Evolutionary conservation across 345 rosid species (phyloP).

Genomic region (Rhodomyrtus tomentosa): DNA sequence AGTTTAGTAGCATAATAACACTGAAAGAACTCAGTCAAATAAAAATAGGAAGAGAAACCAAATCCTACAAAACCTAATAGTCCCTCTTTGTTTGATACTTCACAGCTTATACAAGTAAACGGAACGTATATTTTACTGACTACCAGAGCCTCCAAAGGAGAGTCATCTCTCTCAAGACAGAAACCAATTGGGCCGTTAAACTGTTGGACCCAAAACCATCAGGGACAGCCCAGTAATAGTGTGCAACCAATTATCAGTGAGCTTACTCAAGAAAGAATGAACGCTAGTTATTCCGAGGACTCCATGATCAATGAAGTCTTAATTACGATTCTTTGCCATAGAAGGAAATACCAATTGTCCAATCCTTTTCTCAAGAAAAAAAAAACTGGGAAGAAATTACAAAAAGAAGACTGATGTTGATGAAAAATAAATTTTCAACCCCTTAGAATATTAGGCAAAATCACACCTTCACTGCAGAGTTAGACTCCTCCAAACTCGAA

Average conservation of each 20-base stretch:
- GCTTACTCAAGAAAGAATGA: background rate
- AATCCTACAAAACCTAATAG: background rate
- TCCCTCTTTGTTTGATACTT: background rate
- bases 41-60: background rate
- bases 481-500: constrained; percentile 74
- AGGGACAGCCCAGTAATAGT: background rate
- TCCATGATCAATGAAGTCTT: background rate
- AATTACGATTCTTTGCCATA: no score
- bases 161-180: background rate
- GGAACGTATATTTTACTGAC: background rate
- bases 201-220: background rate
- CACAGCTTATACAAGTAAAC: fast-evolving
- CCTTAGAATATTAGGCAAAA: background rate
- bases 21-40: background rate
- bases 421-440: background rate
- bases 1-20: background rate
- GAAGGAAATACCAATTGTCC: background rate
- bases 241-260: background rate
- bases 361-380: background rate
- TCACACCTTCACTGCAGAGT: constrained; percentile 58
- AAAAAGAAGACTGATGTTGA: background rate
- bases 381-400: background rate
- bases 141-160: background rate
- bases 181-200: background rate
- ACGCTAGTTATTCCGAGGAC: background rate